Percentiles rank a stretch among this genome's conserved stretches.
phyloP scores from a whole-genome alignment of 2,329 filamentous ascomycete genomes.

The Blastomyces emzantsi region DNA sequence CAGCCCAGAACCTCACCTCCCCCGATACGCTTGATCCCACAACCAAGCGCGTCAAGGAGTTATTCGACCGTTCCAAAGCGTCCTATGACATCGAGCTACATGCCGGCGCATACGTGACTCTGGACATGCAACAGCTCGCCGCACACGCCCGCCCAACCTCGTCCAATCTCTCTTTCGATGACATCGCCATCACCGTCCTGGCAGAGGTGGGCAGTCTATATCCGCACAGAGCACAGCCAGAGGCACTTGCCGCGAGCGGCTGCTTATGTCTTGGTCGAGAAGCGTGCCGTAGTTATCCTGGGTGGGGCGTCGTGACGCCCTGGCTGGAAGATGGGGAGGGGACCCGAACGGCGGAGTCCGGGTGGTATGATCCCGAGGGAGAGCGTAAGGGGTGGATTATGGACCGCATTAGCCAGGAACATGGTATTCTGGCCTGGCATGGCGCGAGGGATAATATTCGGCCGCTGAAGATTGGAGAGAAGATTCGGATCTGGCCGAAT shows the following conservation, averaged over 20 bases:
- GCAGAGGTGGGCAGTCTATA: slow-evolving; percentile 62
- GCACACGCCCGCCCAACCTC: slow-evolving; percentile 49
- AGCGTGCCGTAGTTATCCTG: slow-evolving; percentile 58
- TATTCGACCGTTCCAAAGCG: slow-evolving; percentile 13
- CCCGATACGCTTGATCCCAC: slow-evolving; percentile 17
- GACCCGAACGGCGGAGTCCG: background rate
- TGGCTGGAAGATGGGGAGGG: slow-evolving; percentile 39
- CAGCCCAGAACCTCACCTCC: slow-evolving; percentile 50
- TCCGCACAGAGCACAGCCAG: slow-evolving; percentile 40
- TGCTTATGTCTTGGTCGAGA: slow-evolving; percentile 61
- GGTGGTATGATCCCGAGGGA: slow-evolving; percentile 22
- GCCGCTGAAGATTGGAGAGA: slow-evolving; percentile 52
- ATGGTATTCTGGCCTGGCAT: slow-evolving; percentile 59
- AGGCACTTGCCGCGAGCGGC: slow-evolving; percentile 61
- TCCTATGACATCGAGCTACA: slow-evolving; percentile 54
- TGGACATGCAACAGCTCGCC: slow-evolving; percentile 70
- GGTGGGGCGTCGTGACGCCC: slow-evolving; percentile 59
- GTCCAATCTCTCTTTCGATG: slow-evolving; percentile 28
- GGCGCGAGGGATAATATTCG: slow-evolving; percentile 38
- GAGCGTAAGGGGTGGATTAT: slow-evolving; percentile 52
- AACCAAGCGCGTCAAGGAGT: slow-evolving; percentile 12
- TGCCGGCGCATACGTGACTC: slow-evolving; percentile 63
- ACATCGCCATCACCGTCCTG: slow-evolving; percentile 59
- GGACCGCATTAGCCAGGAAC: slow-evolving; percentile 63
- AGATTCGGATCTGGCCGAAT: slow-evolving; percentile 65